These are phyloP conservation scores for Aspergillus caelatus DNA, from an alignment of 2,329 filamentous ascomycete genomes.

Conservation along the genomic window DNA sequence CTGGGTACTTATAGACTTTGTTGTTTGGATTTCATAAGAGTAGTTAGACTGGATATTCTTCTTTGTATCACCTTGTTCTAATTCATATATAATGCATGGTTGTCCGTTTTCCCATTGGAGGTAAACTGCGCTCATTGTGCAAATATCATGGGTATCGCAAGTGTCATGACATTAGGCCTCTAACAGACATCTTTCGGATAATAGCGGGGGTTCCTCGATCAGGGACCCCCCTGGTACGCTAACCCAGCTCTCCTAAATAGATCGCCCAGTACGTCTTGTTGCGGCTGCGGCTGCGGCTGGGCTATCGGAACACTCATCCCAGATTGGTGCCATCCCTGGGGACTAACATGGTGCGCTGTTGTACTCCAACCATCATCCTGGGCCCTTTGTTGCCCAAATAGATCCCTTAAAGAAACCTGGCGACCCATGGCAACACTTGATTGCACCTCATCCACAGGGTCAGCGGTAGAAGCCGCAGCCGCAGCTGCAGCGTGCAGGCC, in stretches of 20 bases:
- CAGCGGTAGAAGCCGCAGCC: constrained; percentile 30
- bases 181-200: background rate
- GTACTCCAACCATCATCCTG: constrained; percentile 56
- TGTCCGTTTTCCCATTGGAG: background rate
- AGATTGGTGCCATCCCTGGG: constrained; percentile 23
- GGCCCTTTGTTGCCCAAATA: constrained; percentile 58
- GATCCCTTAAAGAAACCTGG: constrained; percentile 55
- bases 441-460: constrained; percentile 41
- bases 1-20: background rate
- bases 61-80: background rate
- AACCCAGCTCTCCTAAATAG: constrained; percentile 48
- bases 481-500: constrained; percentile 36
- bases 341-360: constrained; percentile 45
- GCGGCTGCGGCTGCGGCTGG: constrained; percentile 19
- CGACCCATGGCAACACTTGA: constrained; percentile 54
- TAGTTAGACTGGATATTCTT: background rate
- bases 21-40: background rate
- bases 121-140: background rate
- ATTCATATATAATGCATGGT: background rate
- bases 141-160: constrained; percentile 12
- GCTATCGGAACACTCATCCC: constrained; percentile 13
- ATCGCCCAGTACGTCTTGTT: constrained; percentile 43
- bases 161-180: constrained; percentile 4
- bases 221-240: constrained; percentile 25
- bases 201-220: background rate